A percentile compares a stretch with the other conserved stretches of the same genome.
Evolutionary conservation across 371 early-diverging fungal species (phyloP).

Genomic region (Mortierella sp.): DNA sequence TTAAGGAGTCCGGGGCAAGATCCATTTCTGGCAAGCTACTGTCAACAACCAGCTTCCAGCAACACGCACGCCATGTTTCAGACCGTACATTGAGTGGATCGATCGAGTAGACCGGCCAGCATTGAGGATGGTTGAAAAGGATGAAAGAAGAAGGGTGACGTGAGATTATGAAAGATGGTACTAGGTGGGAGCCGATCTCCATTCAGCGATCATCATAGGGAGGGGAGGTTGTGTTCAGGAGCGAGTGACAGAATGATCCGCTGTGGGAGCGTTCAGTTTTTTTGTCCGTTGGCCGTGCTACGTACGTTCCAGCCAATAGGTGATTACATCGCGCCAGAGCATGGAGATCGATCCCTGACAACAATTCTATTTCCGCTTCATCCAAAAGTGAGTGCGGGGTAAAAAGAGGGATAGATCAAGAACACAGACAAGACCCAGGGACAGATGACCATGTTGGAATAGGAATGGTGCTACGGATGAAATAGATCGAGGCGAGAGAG

Average conservation of each 20-base stretch:
- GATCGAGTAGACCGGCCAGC: no score
- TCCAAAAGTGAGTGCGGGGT: conserved; percentile 30
- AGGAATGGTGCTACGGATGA: background rate
- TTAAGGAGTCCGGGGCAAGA: conserved; percentile 52
- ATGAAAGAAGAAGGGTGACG: no score
- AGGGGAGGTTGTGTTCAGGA: no score
- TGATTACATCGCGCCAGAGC: conserved; percentile 23
- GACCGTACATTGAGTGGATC: no score
- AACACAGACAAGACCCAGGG: background rate
- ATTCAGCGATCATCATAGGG: no score
- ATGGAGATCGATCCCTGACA: conserved; percentile 12
- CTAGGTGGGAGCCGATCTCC: no score
- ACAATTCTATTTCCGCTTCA: conserved; percentile 5
- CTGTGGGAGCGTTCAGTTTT: background rate
- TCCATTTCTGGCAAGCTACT: conserved; percentile 17
- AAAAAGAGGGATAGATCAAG: conserved; percentile 1
- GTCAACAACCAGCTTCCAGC: background rate
- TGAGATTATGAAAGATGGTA: no score
- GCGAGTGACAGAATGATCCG: no score
- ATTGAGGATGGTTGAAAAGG: no score
- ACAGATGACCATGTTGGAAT: background rate
- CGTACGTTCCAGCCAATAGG: conserved; percentile 24
- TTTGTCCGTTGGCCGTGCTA: background rate
- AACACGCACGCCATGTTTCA: no score
- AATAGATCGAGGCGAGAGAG: background rate